phyloP scores from a whole-genome alignment of 345 rosid genomes.

The Gossypium arboreum region DNA sequence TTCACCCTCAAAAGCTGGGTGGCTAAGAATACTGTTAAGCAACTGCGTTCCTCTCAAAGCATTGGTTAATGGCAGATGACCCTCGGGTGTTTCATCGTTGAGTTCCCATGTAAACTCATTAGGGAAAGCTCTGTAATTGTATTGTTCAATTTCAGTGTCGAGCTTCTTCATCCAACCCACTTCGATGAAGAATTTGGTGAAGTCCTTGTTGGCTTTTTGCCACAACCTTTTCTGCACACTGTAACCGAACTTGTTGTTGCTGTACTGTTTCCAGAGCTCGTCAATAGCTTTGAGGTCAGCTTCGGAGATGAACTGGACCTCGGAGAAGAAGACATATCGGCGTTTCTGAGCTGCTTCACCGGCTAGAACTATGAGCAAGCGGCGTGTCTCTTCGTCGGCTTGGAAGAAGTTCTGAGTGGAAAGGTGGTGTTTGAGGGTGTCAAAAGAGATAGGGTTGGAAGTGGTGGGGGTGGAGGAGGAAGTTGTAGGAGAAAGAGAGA shows the following conservation, averaged over 20 bases:
- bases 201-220: conserved; percentile 60
- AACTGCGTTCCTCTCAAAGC: conserved; percentile 88
- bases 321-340: conserved; percentile 97
- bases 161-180: conserved; percentile 98
- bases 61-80: conserved; percentile 90
- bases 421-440: conserved; percentile 62
- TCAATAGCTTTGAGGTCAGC: conserved; percentile 70
- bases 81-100: conserved; percentile 62
- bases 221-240: conserved; percentile 73
- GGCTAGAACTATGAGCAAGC: conserved; percentile 67
- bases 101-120: conserved; percentile 83
- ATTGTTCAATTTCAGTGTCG: conserved; percentile 76
- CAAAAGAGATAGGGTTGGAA: conserved; percentile 47
- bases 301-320: conserved; percentile 63
- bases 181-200: conserved; percentile 68
- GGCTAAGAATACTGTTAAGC: conserved; percentile 56
- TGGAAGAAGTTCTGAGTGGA: conserved; percentile 57
- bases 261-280: conserved; percentile 66
- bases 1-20: conserved; percentile 62
- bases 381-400: conserved; percentile 95
- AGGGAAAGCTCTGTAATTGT: conserved; percentile 83
- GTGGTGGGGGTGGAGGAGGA: conserved; percentile 34
- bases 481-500: conserved; percentile 20
- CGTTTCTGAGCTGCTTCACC: conserved; percentile 80
- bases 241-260: conserved; percentile 74